Evolutionary conservation across 2,329 filamentous ascomycete species (phyloP), one percentile per base, ranked within the genome.

Genomic region (Elsinoe australis): DNA sequence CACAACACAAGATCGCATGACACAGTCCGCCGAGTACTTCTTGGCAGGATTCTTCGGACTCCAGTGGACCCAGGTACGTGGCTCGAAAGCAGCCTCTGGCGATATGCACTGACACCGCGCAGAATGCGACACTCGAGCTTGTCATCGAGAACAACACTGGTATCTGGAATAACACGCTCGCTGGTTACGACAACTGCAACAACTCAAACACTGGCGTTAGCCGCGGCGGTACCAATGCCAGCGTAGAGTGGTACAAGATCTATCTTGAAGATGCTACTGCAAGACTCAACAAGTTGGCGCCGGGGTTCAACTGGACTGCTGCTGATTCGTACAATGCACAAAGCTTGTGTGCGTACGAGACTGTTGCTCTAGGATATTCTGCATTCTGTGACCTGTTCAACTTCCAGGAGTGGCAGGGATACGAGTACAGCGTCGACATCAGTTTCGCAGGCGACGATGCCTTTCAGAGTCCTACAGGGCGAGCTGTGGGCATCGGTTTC

Each of bases 11-110:
- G 79, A 85, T 59, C 78, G 85, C 18, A 88, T 88, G 84, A 69
- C 83, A 17, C 81, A 87, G 61, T 82, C 76, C 31, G 83, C 83
- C 2, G 83, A 88, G 63, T 83, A 88, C 63, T 88, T 87, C 64
- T 67, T 87, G 59, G 81, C 83, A 4, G 85, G 85, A 0, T 88
- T 88, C 67, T 88, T 88, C 59, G 84, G 84, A 0, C 72, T 87
- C 0, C 76, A 82, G 38, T 88, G 83, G 83, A 73, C 79, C 1
- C 73, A 48, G 34, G 45, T 48, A 32, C 10, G 44, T 47, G 9
- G 5, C 6, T 22, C n/a, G 17, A 26, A 5, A 22, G 5, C 35
- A 14, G n/a, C 4, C 14, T 10, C 5, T 2, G 18, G 7, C 7
- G 4, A 4, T 1, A 15, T 1, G 3, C 9, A 7, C 31, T 47